Base-by-base conservation (phyloP, 345 rosid genomes). In the Acer negundo region DNA sequence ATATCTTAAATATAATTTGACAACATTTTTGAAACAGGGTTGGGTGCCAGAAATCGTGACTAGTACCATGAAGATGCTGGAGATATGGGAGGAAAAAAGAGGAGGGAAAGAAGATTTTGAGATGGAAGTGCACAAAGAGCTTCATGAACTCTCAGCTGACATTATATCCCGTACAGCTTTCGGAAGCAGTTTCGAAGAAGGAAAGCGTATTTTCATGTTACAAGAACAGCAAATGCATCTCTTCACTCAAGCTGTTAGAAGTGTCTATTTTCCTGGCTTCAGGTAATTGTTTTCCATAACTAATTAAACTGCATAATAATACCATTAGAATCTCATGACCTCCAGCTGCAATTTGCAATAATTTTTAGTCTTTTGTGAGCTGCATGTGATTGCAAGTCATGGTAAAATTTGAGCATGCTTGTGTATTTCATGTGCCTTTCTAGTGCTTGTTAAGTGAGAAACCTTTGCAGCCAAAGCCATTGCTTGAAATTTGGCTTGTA, bases 111-210 rank as follows among this genome's bases (percentile, higher is more conserved):
- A 85, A 17, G 90, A 89, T 81, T 68, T 92, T 55, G 97, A 93
- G 86, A 73, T 95, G 73, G 97, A 93, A 35, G 81, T 90, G 61
- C 82, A 82, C 42, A 87, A 76, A 67, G 88, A 92, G 68, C 84
- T 93, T 46, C 94, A 92, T 17, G 85, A 59, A 11, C 89, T 93
- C 26, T 87, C 94, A 12, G 93, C 91, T 40, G 93, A 93, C 61
- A 73, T 91, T 12, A 90, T 95, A 67, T 93, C 99, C 46, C 87
- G 91, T 79, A 92, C 96, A 24, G 94, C 94, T 74, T 93, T 93
- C 71, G 98, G 97, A n/a, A 92, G 96, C 85, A 87, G 83, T 65
- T 92, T 82, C 42, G 89, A 92, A 72, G 93, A 92, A 84, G 98
- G 98, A 38, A 89, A 89, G 58, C 85, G 75, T 1, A 87, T 93